These are phyloP conservation scores for Schizopora paradoxa DNA, from an alignment of 1,284 basidiomycete genomes.

Conservation along the genomic window DNA sequence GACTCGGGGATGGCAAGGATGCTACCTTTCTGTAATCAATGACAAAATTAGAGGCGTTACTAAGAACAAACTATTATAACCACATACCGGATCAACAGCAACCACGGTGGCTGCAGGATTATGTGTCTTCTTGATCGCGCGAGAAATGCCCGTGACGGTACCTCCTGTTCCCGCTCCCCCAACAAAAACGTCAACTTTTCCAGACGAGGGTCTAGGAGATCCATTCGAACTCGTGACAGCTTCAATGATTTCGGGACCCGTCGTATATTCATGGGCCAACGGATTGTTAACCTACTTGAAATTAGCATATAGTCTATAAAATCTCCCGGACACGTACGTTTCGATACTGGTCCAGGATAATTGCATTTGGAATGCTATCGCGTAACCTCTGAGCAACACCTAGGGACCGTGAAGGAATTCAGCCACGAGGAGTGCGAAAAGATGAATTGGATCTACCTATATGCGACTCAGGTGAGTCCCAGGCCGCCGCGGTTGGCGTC, in stretches of 20 bases:
- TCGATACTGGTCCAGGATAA: constrained; percentile 90
- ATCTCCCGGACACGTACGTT: constrained; percentile 46
- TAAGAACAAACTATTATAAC: not conserved
- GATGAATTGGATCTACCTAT: constrained; percentile 64
- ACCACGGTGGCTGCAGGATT: constrained; percentile 70
- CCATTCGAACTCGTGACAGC: constrained; percentile 61
- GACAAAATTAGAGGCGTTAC: not conserved
- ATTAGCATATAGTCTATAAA: constrained; percentile 14
- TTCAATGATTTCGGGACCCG: constrained; percentile 85
- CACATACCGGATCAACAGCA: constrained; percentile 84
- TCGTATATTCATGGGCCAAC: constrained; percentile 81
- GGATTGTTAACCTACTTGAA: constrained; percentile 71
- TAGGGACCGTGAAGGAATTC: constrained; percentile 76
- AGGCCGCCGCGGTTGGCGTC: constrained; percentile 88
- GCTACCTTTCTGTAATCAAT: constrained; percentile 64
- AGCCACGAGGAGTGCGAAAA: constrained; percentile 55
- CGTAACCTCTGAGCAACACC: constrained; percentile 79
- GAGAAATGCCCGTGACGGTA: constrained; percentile 84
- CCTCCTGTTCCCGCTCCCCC: constrained; percentile 94
- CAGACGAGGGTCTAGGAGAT: constrained; percentile 47
- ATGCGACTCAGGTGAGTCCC: constrained; percentile 81
- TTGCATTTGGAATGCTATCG: constrained; percentile 74
- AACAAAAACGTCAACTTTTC: constrained; percentile 80
- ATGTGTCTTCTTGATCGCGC: constrained; percentile 75
- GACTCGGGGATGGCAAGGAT: constrained; percentile 72